Percentiles rank a stretch among this genome's conserved stretches.
Evolutionary conservation across 2,329 filamentous ascomycete genomes (phyloP).

Genomic region (Stromatinia cepivora): DNA sequence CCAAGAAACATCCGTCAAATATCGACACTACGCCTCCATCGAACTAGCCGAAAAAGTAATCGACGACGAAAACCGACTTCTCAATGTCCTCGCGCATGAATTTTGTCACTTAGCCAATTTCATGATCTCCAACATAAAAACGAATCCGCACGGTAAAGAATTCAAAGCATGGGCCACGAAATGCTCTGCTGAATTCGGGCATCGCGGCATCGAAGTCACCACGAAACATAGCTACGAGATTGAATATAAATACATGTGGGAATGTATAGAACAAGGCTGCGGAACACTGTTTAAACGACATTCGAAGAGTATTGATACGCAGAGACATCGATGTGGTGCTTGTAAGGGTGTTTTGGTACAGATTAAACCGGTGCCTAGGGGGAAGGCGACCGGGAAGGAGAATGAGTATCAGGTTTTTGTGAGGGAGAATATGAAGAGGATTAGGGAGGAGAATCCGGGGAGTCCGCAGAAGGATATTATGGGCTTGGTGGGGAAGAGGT

Average conservation of each 20-base stretch:
- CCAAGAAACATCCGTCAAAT: conserved; percentile 27
- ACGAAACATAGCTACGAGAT: conserved; percentile 90
- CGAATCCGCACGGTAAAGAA: conserved; percentile 77
- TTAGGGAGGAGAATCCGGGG: conserved; percentile 54
- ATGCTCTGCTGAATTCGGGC: conserved; percentile 56
- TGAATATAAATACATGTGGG: conserved; percentile 89
- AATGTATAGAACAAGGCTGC: conserved; percentile 63
- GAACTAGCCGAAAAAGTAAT: conserved; percentile 90
- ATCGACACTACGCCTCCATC: conserved; percentile 69
- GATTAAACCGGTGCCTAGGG: conserved; percentile 73
- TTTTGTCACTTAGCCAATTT: conserved; percentile 94
- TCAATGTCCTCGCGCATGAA: conserved; percentile 94
- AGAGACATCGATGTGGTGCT: conserved; percentile 70
- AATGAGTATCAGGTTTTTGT: conserved; percentile 60
- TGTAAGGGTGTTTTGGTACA: conserved; percentile 74
- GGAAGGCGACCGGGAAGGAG: conserved; percentile 34
- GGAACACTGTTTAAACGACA: conserved; percentile 76
- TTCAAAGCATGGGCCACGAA: conserved; percentile 74
- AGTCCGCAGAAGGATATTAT: conserved; percentile 68
- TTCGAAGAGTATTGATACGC: conserved; percentile 77
- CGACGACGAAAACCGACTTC: conserved; percentile 70
- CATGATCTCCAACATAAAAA: conserved; percentile 75
- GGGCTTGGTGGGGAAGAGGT: conserved; percentile 64
- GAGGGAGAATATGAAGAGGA: conserved; percentile 64
- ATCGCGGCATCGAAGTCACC: conserved; percentile 72